These are phyloP conservation scores for Ophiocordyceps polyrhachis-furcata DNA, from an alignment of 2,329 filamentous ascomycete genomes.

Conservation along the genomic window DNA sequence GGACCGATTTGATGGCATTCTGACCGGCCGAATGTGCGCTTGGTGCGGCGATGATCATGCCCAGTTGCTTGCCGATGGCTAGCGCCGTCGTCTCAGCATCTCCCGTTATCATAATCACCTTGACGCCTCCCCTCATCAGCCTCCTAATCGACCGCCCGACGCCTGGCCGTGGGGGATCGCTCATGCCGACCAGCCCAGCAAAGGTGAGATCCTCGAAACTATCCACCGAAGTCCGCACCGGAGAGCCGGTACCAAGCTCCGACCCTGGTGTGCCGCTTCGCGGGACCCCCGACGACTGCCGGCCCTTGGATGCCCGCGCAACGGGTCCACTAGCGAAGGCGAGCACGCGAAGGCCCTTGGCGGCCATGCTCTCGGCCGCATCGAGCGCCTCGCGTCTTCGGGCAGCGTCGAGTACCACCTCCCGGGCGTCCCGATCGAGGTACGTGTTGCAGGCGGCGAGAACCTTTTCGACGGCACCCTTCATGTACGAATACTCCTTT, in stretches of 20 bases:
- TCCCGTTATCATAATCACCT: constrained; percentile 97
- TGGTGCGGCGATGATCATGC: constrained; percentile 57
- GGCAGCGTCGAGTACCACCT: constrained; percentile 65
- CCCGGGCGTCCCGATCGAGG: constrained; percentile 65
- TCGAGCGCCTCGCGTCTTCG: constrained; percentile 55
- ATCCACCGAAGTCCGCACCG: constrained; percentile 41
- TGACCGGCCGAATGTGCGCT: constrained; percentile 33
- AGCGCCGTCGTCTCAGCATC: constrained; percentile 89
- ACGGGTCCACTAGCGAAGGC: constrained; percentile 79
- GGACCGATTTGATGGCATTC: constrained; percentile 48
- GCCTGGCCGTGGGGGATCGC: constrained; percentile 78
- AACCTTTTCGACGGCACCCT: constrained; percentile 80
- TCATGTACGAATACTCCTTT: constrained; percentile 80
- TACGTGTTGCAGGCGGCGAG: constrained; percentile 81
- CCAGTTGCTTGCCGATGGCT: constrained; percentile 86
- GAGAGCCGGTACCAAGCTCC: constrained; percentile 19
- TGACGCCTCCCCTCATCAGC: constrained; percentile 84
- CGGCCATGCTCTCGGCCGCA: constrained; percentile 73
- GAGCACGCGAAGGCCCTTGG: constrained; percentile 74
- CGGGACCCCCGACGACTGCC: constrained; percentile 17
- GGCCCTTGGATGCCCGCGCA: constrained; percentile 23
- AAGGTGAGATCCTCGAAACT: constrained; percentile 72
- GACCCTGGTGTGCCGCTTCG: constrained; percentile 34
- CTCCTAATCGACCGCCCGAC: constrained; percentile 78
- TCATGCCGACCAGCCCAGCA: constrained; percentile 90